phyloP scores from a whole-genome alignment of 1,139 yeast species.

The Debaryomycetaceae sp. region DNA sequence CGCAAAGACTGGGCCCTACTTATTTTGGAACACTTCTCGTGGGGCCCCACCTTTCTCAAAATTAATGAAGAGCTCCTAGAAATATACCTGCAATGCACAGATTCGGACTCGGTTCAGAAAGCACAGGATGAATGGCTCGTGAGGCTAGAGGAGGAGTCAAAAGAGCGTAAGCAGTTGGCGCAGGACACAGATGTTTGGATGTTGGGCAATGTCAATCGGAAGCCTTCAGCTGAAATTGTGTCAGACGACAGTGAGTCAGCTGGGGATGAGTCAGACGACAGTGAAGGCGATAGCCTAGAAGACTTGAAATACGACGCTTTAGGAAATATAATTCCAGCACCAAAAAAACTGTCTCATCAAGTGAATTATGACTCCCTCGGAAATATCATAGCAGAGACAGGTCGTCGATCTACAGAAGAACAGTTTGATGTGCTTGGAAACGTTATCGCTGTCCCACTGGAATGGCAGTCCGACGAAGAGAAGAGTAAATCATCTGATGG shows the following conservation, averaged over 20 bases:
- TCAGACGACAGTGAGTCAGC: conserved; percentile 5
- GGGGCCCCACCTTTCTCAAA: conserved; percentile 84
- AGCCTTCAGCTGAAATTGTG: conserved; percentile 4
- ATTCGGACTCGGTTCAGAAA: conserved; percentile 56
- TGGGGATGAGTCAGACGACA: conserved; percentile 4
- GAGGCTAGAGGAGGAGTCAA: conserved; percentile 55
- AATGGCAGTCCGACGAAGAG: conserved; percentile 2
- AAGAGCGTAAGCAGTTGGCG: conserved; percentile 45
- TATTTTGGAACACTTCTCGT: conserved; percentile 68
- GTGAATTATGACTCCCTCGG: conserved; percentile 8
- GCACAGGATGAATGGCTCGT: conserved; percentile 76
- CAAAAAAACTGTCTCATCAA: too few species aligned
- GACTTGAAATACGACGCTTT: conserved; percentile 7
- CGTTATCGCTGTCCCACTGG: conserved; percentile 1
- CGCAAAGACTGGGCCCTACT: conserved; percentile 81
- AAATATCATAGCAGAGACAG: conserved; percentile 5
- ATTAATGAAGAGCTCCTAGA: conserved; percentile 72
- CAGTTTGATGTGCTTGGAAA: conserved; percentile 7
- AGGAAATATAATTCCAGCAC: conserved; percentile 7
- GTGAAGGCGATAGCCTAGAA: conserved; percentile 2
- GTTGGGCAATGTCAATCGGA: conserved; percentile 65
- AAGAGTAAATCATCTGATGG: conserved; percentile 7
- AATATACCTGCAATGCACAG: conserved; percentile 70
- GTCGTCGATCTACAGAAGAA: conserved; percentile 2
- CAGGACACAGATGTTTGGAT: conserved; percentile 62